Evolutionary conservation across 768 basidiomycete species (phyloP), one percentile per base, ranked within the genome.

Genomic region (Rhodotorula toruloides): DNA sequence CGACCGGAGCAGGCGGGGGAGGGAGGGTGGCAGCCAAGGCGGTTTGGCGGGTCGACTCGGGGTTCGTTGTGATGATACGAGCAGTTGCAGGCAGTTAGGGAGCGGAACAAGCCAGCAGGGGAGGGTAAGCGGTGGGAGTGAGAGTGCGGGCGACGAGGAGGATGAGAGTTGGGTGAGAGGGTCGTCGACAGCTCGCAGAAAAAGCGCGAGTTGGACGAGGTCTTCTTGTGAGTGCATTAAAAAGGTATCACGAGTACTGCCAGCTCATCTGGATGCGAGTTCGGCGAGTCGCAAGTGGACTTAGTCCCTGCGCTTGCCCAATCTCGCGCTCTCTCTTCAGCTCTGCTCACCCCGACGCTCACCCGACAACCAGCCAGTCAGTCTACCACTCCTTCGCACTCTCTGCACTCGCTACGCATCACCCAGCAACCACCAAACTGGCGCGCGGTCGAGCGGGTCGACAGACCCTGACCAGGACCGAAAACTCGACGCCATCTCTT

Each of bases 301-400:
- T n/a, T n/a, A n/a, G n/a, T n/a, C 10, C 19, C 19, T 27, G 31
- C 6, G 50, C 34, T 54, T 27, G 25, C 29, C 31, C 29, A 36
- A 37, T 3, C 29, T 55, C 22, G 8, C 14, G 16, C 46, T 25
- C 25, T 46, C 56, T 32, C 22, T 21, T 21, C 54, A 40, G 40
- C 29, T 43, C 54, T 44, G 39, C 17, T 44, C 42, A 36, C 46
- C 48, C 25, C 36, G n/a, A n/a, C n/a, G 19, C 17, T 50, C 37
- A 22, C 36, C 22, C 37, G 13, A 39, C n/a, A 44, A 44, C 13
- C 39, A 50, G 58, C 47, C 48, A 59, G 58, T 59, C 6, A 49
- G 58, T 43, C 21, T 4, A 50, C 50, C 29, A 6, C 39, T 49
- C 11, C 27, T 8, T 19, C 34, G 12, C 21, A 8, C 47, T 10